Evolutionary conservation across 345 rosid genomes (phyloP), one percentile per base, ranked within the genome.

Genomic region (Euphorbia pulcherrima): DNA sequence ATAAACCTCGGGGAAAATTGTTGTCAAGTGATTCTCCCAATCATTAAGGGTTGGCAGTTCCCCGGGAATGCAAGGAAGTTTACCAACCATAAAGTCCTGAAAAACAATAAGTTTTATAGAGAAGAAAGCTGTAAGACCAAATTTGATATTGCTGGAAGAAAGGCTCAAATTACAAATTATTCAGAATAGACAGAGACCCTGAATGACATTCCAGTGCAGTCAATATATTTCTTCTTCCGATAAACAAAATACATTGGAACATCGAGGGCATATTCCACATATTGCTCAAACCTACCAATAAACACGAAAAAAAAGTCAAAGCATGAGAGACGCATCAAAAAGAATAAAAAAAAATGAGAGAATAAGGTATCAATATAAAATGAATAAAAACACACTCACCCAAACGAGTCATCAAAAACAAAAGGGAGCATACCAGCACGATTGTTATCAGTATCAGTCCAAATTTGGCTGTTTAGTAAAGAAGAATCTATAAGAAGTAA

Each of bases 221-320:
- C 96, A 30, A 94, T 80, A 68, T 89, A 92, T 79, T 86, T 88
- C 81, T 88, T 77, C 69, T 88, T 81, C 66, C 92, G 86, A 69
- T 92, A 94, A 60, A 91, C 96, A 74, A 92, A 94, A 82, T 94
- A 94, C 99, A 92, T 94, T 37, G 99, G 99, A 74, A 92, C 97
- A 75, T 94, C 97, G n/a, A 94, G 97, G 67, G 99, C 99, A 48
- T 94, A 94, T 64, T 94, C 97, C 66, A 94, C 99, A 77, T 94
- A 94, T 80, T 83, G 97, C 84, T 94, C 97, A 88, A 94, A 94
- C 83, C 97, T 92, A 86, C 79, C 79, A 33, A 39, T 33, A 39
- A 9, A 9, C 16, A 44, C 12, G 4, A 44, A 44, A 10, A 1
- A 44, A 23, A 63, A 18, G 44, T 29, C 8, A 29, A 8, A 57